phyloP scores from a whole-genome alignment of 768 basidiomycete species.

The Kwoniella mangroviensis region DNA sequence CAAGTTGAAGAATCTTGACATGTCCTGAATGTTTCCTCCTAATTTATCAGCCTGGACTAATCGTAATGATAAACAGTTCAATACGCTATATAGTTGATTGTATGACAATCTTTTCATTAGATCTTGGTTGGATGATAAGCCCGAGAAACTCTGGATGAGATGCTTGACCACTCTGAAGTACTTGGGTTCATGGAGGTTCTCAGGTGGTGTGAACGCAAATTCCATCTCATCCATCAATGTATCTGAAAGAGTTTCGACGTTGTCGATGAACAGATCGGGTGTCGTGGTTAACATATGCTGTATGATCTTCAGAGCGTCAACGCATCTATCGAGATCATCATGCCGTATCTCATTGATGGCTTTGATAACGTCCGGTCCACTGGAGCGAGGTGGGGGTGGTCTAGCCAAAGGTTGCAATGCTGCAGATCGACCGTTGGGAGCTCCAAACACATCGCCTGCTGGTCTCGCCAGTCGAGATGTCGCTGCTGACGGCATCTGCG shows the following conservation, averaged over 20 bases:
- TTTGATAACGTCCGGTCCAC: slow-evolving; percentile 67
- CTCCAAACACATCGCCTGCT: slow-evolving; percentile 14
- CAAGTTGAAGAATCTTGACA: slow-evolving; percentile 98
- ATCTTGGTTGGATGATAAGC: slow-evolving; percentile 87
- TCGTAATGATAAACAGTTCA: slow-evolving; percentile 88
- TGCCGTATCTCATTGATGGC: slow-evolving; percentile 88
- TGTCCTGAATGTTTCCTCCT: slow-evolving; percentile 82
- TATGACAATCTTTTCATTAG: slow-evolving; percentile 86
- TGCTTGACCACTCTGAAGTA: slow-evolving; percentile 96
- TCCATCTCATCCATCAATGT: slow-evolving; percentile 90
- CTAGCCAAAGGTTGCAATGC: slow-evolving; percentile 36
- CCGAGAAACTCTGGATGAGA: slow-evolving; percentile 92
- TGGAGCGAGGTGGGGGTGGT: slow-evolving; percentile 7
- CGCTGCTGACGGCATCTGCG: slow-evolving; percentile 2
- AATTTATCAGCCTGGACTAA: slow-evolving; percentile 90
- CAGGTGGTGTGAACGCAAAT: slow-evolving; percentile 82
- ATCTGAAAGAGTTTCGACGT: slow-evolving; percentile 75
- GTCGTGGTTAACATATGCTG: slow-evolving; percentile 81
- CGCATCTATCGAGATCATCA: slow-evolving; percentile 80
- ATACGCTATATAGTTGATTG: slow-evolving; percentile 78
- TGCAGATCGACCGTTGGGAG: slow-evolving; percentile 24
- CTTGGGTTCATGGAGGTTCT: slow-evolving; percentile 72
- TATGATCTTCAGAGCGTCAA: slow-evolving; percentile 90
- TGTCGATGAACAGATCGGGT: slow-evolving; percentile 79
- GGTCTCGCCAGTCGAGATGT: slow-evolving; percentile 10